Evolutionary conservation across 139 green algal species (phyloP).

Genomic region (Auxenochlorella pyrenoidosa): DNA sequence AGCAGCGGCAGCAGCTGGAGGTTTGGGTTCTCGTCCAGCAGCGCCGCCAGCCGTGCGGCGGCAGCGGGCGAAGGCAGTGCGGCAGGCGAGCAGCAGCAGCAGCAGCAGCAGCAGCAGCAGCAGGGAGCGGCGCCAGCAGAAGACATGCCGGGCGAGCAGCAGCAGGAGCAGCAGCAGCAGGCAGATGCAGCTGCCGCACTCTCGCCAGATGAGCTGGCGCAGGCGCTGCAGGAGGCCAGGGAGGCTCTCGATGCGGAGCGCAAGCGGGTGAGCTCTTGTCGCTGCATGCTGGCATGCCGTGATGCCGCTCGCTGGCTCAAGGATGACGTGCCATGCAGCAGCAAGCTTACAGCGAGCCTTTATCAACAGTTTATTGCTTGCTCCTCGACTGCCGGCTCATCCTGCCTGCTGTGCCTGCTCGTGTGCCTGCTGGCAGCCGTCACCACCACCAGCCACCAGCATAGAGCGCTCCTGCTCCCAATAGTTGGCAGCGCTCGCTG

Average conservation of each 20-base stretch:
- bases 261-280: conserved; percentile 27
- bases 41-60: conserved; percentile 11
- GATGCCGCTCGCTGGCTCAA: too few species aligned
- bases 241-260: conserved; percentile 31
- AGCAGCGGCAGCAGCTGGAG: neutral
- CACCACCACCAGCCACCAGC: too few species aligned
- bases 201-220: conserved; percentile 7
- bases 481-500: too few species aligned
- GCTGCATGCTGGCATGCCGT: too few species aligned
- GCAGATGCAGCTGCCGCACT: neutral
- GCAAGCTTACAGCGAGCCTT: neutral
- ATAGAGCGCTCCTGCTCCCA: too few species aligned
- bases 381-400: too few species aligned
- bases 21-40: conserved; percentile 34
- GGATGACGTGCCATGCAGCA: too few species aligned
- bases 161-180: conserved; percentile 19
- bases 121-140: neutral
- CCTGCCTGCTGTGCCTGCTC: neutral
- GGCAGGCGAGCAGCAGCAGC: neutral
- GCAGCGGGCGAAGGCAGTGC: neutral
- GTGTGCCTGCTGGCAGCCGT: neutral
- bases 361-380: too few species aligned
- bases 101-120: neutral
- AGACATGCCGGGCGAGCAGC: neutral
- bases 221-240: conserved; percentile 19